These are phyloP conservation scores for Poa pratensis DNA, from an alignment of 176 grass and related monocot genomes.

Conservation along the genomic window DNA sequence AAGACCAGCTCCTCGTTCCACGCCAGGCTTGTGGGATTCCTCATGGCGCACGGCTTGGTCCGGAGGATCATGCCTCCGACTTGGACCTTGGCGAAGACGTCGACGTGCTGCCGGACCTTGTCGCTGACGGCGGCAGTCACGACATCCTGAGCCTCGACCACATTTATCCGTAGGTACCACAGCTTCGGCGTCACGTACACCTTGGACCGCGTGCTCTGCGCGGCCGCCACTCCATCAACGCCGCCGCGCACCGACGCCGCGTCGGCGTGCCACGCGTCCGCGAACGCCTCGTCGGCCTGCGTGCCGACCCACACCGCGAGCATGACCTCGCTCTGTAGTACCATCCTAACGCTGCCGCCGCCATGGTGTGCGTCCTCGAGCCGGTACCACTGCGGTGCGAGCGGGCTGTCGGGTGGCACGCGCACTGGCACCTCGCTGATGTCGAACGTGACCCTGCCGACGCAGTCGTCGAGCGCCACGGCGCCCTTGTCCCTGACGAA, in stretches of 20 bases:
- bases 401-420: constrained; percentile 78
- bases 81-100: constrained; percentile 66
- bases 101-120: constrained; percentile 38
- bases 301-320: constrained; percentile 70
- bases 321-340: constrained; percentile 57
- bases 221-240: constrained; percentile 3
- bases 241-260: constrained; percentile 39
- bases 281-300: constrained; percentile 66
- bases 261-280: constrained; percentile 58
- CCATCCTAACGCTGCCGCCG: constrained; percentile 38
- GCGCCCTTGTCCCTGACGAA: constrained; percentile 55
- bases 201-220: constrained; percentile 54
- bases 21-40: constrained; percentile 35
- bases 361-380: constrained; percentile 20
- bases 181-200: constrained; percentile 61
- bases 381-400: constrained; percentile 82
- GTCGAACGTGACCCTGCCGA: constrained; percentile 69
- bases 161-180: constrained; percentile 46
- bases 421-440: constrained; percentile 62
- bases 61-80: constrained; percentile 60
- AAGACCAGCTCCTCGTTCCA: constrained; percentile 90
- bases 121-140: constrained; percentile 13
- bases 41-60: constrained; percentile 49
- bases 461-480: constrained; percentile 48
- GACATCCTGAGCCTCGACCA: constrained; percentile 58